Evolutionary conservation across 2,329 filamentous ascomycete species (phyloP).

Genomic region (Aspergillus udagawae): DNA sequence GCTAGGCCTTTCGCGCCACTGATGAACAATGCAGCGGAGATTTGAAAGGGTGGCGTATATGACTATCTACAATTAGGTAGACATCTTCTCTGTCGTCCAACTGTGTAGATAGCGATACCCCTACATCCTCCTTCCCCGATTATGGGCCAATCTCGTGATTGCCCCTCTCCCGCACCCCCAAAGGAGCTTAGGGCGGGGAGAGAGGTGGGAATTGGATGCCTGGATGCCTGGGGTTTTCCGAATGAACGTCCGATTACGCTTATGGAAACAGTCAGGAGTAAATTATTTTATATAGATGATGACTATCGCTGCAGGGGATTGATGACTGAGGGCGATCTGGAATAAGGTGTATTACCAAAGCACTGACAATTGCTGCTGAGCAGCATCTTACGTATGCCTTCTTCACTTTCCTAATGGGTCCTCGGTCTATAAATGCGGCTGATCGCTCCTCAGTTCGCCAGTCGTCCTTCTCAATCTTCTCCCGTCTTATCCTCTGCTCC

Average conservation of each 20-base stretch:
- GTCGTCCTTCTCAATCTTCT: constrained; percentile 21
- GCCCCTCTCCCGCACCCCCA: constrained; percentile 14
- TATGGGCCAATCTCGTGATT: constrained; percentile 16
- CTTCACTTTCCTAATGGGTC: constrained; percentile 8
- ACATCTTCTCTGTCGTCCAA: not conserved
- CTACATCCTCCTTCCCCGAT: not conserved
- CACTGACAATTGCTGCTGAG: not conserved
- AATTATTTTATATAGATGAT: not conserved
- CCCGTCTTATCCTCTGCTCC: constrained; percentile 32
- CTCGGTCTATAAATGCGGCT: constrained; percentile 16
- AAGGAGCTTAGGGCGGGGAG: constrained; percentile 18
- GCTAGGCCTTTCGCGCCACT: not conserved
- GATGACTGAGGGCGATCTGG: not conserved
- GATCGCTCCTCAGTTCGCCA: constrained; percentile 18
- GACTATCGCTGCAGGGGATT: not conserved
- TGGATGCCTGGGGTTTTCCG: not conserved
- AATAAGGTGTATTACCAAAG: not conserved
- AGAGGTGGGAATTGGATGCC: not conserved
- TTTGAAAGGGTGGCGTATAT: not conserved
- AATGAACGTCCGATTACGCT: not conserved
- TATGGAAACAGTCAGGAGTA: not conserved
- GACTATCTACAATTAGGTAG: not conserved
- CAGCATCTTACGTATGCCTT: not conserved
- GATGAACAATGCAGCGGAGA: not conserved
- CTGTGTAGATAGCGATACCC: not conserved